phyloP scores from a whole-genome alignment of 2,329 filamentous ascomycete genomes.

The Claviceps citrina region DNA sequence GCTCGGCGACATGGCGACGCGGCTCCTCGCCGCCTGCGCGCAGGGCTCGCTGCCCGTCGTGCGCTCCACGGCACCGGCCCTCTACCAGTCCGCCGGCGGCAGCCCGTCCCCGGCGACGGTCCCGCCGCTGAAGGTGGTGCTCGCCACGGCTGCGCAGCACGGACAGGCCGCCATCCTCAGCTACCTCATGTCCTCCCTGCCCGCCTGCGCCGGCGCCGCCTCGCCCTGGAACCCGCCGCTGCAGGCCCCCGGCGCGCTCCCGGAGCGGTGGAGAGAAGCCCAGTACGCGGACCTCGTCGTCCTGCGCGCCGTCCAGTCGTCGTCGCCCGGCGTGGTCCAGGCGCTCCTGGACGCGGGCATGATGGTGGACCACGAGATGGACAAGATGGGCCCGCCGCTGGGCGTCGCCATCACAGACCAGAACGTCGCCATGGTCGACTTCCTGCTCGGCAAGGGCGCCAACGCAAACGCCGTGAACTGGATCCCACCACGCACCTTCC shows the following conservation, averaged over 20 bases:
- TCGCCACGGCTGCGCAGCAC: slow-evolving; percentile 1
- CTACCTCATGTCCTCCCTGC: background rate
- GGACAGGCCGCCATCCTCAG: background rate
- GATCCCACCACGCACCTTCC: background rate
- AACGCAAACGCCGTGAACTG: background rate
- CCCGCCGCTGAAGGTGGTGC: background rate
- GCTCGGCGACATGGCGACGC: background rate
- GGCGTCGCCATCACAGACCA: background rate
- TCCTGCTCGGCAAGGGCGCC: slow-evolving; percentile 1
- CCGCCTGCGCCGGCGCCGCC: background rate
- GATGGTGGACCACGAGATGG: background rate
- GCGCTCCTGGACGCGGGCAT: background rate
- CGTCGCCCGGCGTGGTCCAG: background rate
- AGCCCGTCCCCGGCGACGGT: background rate
- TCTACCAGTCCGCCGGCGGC: background rate
- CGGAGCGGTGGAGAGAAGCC: no score
- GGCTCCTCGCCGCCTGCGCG: slow-evolving; percentile 1
- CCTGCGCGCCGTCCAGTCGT: background rate
- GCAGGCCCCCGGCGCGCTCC: no score
- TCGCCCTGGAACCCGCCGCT: background rate
- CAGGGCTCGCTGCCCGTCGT: background rate
- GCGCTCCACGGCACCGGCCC: background rate
- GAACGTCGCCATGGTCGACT: background rate
- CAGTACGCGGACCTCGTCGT: background rate
- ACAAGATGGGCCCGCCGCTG: slow-evolving; percentile 1